Evolutionary conservation across 2,329 filamentous ascomycete species (phyloP).

Genomic region (Cercospora beticola): DNA sequence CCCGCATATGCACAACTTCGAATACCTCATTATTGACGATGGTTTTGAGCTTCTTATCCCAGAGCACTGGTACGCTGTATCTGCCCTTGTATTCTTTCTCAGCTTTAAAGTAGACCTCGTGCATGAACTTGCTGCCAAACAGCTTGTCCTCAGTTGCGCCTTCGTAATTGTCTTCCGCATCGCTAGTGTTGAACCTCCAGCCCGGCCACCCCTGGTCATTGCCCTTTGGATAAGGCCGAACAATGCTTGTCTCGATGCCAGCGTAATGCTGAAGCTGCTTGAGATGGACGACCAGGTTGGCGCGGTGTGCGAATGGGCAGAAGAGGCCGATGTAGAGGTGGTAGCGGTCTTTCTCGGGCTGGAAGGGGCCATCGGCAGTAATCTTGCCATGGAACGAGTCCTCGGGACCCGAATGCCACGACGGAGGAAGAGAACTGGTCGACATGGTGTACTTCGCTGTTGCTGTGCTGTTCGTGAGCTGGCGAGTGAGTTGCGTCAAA

Average conservation of each 20-base stretch:
- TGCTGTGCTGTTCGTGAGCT: not conserved
- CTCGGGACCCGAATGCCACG: conserved; percentile 38
- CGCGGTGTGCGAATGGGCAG: conserved; percentile 64
- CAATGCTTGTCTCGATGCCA: conserved; percentile 56
- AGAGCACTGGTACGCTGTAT: conserved; percentile 62
- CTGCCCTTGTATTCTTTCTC: conserved; percentile 61
- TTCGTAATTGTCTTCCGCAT: conserved; percentile 45
- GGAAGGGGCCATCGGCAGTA: conserved; percentile 48
- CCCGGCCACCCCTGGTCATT: conserved; percentile 63
- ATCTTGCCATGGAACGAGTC: conserved; percentile 56
- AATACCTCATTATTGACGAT: conserved; percentile 59
- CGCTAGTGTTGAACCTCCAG: conserved; percentile 57
- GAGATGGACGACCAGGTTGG: conserved; percentile 57
- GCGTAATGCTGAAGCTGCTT: conserved; percentile 55
- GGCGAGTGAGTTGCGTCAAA: conserved; percentile 10
- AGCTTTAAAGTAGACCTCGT: conserved; percentile 63
- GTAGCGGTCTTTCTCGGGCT: conserved; percentile 53
- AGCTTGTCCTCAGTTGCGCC: conserved; percentile 59
- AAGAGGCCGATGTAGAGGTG: conserved; percentile 62
- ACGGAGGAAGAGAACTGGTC: not conserved
- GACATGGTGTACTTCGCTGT: not conserved
- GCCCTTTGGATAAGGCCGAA: conserved; percentile 67
- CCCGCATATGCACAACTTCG: not conserved
- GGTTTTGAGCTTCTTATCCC: conserved; percentile 58
- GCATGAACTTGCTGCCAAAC: conserved; percentile 57